Conservation (phyloP, 805 yeast species). For the Lipomyces yamadae region DNA sequence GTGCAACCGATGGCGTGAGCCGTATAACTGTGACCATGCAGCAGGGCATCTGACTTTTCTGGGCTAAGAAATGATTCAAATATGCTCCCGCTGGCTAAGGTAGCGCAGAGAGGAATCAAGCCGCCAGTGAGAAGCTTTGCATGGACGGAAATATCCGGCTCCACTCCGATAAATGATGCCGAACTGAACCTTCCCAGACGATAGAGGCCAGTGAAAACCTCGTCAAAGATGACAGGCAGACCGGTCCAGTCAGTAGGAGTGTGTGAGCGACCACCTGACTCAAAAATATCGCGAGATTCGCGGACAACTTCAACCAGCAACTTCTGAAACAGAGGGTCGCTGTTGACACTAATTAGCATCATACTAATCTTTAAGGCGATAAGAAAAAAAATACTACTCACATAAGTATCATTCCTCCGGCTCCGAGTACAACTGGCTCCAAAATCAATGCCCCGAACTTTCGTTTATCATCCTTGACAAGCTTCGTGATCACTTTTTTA, state of each 20-base stretch:
- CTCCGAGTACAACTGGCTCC: conserved; percentile 41
- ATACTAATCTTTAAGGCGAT: not conserved
- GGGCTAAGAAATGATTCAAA: conserved; percentile 39
- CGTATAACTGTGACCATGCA: conserved; percentile 42
- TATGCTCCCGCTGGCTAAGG: conserved; percentile 38
- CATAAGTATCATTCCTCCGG: conserved; percentile 41
- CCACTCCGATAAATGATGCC: conserved; percentile 30
- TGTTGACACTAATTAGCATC: not conserved
- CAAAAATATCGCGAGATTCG: not conserved
- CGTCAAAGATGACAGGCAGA: conserved; percentile 40
- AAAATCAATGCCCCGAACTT: conserved; percentile 41
- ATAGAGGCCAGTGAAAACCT: conserved; percentile 41
- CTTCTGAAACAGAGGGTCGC: conserved; percentile 7
- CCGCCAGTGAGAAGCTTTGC: conserved; percentile 43
- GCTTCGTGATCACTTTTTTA: not conserved
- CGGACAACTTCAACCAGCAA: conserved; percentile 7
- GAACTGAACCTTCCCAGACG: conserved; percentile 38
- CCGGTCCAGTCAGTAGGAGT: conserved; percentile 36
- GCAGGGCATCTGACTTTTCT: conserved; percentile 39
- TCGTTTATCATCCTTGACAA: conserved; percentile 25
- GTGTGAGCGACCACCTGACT: not conserved
- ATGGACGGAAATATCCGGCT: conserved; percentile 41
- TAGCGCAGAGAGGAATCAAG: conserved; percentile 39
- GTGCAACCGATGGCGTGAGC: conserved; percentile 42
- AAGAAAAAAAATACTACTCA: not conserved